Conservation (phyloP, 2,329 filamentous ascomycete species). For the Talaromyces piceae region DNA sequence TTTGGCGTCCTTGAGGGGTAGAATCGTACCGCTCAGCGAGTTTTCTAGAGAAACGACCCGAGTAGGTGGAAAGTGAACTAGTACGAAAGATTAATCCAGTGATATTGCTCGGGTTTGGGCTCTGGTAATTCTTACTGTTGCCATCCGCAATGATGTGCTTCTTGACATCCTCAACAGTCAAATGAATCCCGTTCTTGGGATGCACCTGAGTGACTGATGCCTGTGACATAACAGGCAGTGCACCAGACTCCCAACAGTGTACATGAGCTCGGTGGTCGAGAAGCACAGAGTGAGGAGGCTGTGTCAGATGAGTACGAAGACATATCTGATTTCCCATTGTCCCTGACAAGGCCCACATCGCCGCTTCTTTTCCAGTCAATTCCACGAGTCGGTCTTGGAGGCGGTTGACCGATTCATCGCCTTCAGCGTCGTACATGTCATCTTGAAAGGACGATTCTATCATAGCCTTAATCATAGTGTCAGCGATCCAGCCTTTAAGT, state of each 20-base stretch:
- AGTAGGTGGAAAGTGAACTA: slow-evolving; percentile 24
- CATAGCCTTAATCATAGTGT: slow-evolving; percentile 18
- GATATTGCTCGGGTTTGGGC: neutral
- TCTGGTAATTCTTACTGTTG: slow-evolving; percentile 15
- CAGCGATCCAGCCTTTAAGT: too few relatives aligned
- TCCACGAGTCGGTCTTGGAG: slow-evolving; percentile 24
- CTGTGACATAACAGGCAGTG: slow-evolving; percentile 23
- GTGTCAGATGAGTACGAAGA: slow-evolving; percentile 24
- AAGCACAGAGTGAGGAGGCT: slow-evolving; percentile 29
- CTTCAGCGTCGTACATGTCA: slow-evolving; percentile 28
- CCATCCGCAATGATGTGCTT: slow-evolving; percentile 20
- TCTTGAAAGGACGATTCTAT: slow-evolving; percentile 27
- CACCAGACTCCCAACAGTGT: slow-evolving; percentile 24
- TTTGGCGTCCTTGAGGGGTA: slow-evolving; percentile 21
- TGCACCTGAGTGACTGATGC: slow-evolving; percentile 23
- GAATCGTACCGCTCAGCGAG: slow-evolving; percentile 20
- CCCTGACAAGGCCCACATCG: slow-evolving; percentile 27
- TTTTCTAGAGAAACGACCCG: slow-evolving; percentile 24
- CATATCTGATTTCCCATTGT: slow-evolving; percentile 37
- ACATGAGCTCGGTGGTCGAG: slow-evolving; percentile 29
- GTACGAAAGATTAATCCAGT: neutral
- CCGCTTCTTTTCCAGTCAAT: slow-evolving; percentile 27
- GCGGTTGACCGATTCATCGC: slow-evolving; percentile 19
- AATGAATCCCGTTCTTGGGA: slow-evolving; percentile 25
- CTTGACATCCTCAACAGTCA: slow-evolving; percentile 29